Evolutionary conservation across 176 grass and related monocot genomes (phyloP), one percentile per base, ranked within the genome.

Genomic region (Aegilops longissima): DNA sequence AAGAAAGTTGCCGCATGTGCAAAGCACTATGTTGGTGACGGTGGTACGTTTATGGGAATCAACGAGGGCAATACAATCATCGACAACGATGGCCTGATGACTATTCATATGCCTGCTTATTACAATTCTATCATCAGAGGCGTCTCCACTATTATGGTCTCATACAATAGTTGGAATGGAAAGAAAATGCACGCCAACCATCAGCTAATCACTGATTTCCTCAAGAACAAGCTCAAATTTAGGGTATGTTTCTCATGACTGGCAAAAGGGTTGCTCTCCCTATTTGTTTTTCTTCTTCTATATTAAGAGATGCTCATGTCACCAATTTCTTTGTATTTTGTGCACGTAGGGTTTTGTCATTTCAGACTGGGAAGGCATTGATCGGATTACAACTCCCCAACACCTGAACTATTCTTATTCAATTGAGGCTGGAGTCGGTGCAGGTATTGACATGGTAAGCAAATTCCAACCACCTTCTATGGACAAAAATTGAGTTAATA

Each of bases 1-100:
- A 93, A 86, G 66, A 95, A 83, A 24, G 91, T 95, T 51, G 94
- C 84, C 62, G 94, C 94, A 9, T 95, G 94, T 14, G 84, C 89
- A 9, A 95, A 95, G 84, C 91, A 95, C 72, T 95, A 86, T 30
- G 91, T 91, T 63, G 94, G 94, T 70, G 94, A 95, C 35, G 94
- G 94, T 61, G 94, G 94, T 52, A 95, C 94, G 5, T 20, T 47
- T 4, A 77, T 10, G 23, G 94, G 94, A 63, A 95, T 91, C 72
- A 93, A 95, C 2, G 94, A 87, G 79, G 87, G 89, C 82, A 86
- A 95, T 38, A 95, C 94, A 23, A 85, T 91, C 65, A 93, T 93
- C 24, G 2, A 89, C n/a, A 20, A 29, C 3, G 27, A 77, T 47
- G 89, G 86, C n/a, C 33, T 95, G 58, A 5, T 95, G 80, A 72